Base-by-base conservation (phyloP, 495 filamentous ascomycete genomes). In the Penicillium coprophilum region DNA sequence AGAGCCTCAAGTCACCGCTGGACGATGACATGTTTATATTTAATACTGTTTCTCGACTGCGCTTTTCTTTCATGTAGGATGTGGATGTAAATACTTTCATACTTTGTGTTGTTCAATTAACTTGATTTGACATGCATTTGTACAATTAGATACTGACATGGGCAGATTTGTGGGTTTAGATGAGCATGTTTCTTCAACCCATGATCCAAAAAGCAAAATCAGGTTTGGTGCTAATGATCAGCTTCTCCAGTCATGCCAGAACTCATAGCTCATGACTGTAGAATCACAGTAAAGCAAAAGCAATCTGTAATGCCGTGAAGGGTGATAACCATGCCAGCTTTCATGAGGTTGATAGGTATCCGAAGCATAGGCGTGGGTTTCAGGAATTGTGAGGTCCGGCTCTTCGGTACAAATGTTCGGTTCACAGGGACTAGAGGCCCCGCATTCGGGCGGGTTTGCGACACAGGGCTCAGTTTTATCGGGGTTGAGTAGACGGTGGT, bases 201-300 rank as follows among this genome's bases (percentile, higher is more conserved):
- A 19, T 28, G 15, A 28, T 28, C 13, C 32, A 40, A 13, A 6
- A 21, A 19, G 11, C 17, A 11, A 43, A 28, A 12, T 17, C 7
- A n/a, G 9, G 8, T 13, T 30, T 21, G 36, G 23, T 17, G 4
- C n/a, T 31, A 23, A 2, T 1, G 30, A 30, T 53, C 23, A 61
- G 36, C 34, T 23, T 23, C 59, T 65, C 75, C 71, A 75, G 15
- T 71, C 67, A 41, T 76, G 75, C 77, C 77, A 78, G 50, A 97
- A 72, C 64, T 96, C 89, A 71, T 97, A 97, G 64, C 82, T 89
- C 67, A 96, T 71, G 15, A 97, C 80, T 0, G 83, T 83, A 58
- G 90, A 86, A 70, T 96, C 84, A 59, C 77, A 75, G 71, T 88
- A 97, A 28, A 85, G 80, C 61, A 96, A 71, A 55, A 96, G 72